These are phyloP conservation scores for Gracilaria gracilis DNA, from an alignment of 23 red algal species.

Conservation along the genomic window DNA sequence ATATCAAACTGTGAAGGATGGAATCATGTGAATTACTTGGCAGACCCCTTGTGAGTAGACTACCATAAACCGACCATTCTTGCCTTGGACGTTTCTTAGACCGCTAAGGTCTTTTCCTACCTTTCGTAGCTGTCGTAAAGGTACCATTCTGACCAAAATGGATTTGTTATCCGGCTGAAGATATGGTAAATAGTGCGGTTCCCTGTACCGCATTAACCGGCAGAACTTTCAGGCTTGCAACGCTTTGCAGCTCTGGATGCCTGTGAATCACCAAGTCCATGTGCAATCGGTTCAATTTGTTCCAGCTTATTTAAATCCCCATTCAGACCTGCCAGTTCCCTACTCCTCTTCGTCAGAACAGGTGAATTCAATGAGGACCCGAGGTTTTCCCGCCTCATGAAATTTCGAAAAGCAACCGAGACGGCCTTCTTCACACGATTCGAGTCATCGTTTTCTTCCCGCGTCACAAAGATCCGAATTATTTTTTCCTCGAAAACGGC, in stretches of 20 bases:
- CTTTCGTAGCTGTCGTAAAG: constrained; percentile 18
- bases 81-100: neutral
- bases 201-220: neutral
- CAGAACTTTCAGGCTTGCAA: neutral
- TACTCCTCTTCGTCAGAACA: constrained; percentile 14
- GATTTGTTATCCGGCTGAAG: neutral
- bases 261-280: neutral
- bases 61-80: neutral
- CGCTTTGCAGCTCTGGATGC: constrained; percentile 19
- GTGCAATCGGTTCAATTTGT: neutral
- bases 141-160: neutral
- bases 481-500: constrained; percentile 63
- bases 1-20: constrained; percentile 72
- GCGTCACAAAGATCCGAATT: constrained; percentile 62
- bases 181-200: neutral
- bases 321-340: neutral
- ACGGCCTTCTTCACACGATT: constrained; percentile 52
- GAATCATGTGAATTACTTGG: neutral
- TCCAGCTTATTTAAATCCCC: neutral
- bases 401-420: constrained; percentile 54
- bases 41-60: neutral
- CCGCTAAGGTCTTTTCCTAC: neutral
- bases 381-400: constrained; percentile 21
- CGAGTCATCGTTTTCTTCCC: constrained; percentile 41
- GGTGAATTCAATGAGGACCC: neutral